These are phyloP conservation scores for Dimocarpus longan DNA, from an alignment of 345 rosid species.

Conservation along the genomic window DNA sequence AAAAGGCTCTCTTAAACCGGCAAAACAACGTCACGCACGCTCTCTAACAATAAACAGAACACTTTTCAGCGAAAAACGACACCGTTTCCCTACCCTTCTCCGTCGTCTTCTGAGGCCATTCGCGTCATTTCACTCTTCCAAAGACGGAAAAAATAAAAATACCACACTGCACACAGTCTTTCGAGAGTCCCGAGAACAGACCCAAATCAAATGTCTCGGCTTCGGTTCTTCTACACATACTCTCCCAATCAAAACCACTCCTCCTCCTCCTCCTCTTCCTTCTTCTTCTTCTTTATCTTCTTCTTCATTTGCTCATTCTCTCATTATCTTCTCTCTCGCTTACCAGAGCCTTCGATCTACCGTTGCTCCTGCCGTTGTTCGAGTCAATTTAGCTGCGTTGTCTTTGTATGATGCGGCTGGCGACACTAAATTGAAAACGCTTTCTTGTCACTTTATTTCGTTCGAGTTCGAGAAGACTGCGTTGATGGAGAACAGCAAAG, in stretches of 20 bases:
- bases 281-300: not conserved
- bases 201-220: conserved; percentile 18
- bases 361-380: not conserved
- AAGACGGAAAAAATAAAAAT: not conserved
- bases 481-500: conserved; percentile 22
- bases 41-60: not conserved
- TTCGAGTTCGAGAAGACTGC: not conserved
- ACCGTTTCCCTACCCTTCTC: not conserved
- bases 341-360: conserved; percentile 5
- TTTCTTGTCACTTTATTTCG: not conserved
- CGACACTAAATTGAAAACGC: not conserved
- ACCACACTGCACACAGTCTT: not conserved
- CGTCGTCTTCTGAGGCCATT: not conserved
- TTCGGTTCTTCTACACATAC: conserved; percentile 6
- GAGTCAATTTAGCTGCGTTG: not conserved
- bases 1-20: not conserved
- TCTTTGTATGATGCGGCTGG: not conserved
- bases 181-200: conserved; percentile 18
- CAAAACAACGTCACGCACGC: not conserved
- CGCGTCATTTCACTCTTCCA: not conserved
- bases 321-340: not conserved
- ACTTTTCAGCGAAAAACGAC: not conserved
- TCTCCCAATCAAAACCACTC: not conserved
- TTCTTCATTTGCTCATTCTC: not conserved
- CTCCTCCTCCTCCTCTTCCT: not conserved